Evolutionary conservation across 2,329 filamentous ascomycete genomes (phyloP).

Genomic region (Pseudogymnoascus pannorum): DNA sequence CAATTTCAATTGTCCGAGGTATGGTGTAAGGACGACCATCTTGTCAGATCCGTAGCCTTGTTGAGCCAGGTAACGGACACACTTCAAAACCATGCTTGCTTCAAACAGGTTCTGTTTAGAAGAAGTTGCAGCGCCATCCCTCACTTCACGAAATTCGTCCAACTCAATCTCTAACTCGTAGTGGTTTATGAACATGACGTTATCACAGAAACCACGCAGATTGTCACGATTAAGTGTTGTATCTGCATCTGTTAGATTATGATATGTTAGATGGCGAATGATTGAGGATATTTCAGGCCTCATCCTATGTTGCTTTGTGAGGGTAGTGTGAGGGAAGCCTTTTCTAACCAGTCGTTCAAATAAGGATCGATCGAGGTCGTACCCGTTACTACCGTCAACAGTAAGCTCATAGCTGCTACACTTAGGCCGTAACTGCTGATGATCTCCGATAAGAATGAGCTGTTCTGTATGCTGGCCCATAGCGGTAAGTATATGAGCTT

Average conservation of each 20-base stretch:
- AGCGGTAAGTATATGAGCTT: constrained; percentile 58
- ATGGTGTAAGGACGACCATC: constrained; percentile 64
- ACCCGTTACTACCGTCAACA: constrained; percentile 58
- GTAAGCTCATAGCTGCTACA: constrained; percentile 53
- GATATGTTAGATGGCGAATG: constrained; percentile 53
- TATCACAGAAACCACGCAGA: constrained; percentile 50
- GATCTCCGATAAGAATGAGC: constrained; percentile 64
- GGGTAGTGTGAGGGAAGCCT: constrained; percentile 45
- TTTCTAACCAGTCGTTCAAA: constrained; percentile 59
- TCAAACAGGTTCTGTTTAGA: constrained; percentile 61
- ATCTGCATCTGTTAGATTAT: constrained; percentile 47
- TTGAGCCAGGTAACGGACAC: constrained; percentile 60
- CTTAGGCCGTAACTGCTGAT: constrained; percentile 65
- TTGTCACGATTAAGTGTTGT: constrained; percentile 39
- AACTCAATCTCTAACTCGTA: constrained; percentile 43
- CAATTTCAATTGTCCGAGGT: constrained; percentile 59
- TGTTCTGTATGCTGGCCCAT: constrained; percentile 50
- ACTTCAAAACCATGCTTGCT: constrained; percentile 56
- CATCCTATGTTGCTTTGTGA: constrained; percentile 61
- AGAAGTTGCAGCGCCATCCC: constrained; percentile 39
- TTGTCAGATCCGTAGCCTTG: constrained; percentile 62
- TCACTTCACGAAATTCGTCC: constrained; percentile 37
- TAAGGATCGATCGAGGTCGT: constrained; percentile 58
- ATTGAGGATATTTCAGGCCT: constrained; percentile 58
- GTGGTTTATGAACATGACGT: constrained; percentile 63